Conservation (phyloP, 495 filamentous ascomycete genomes). For the Lasiosphaeria ovina region DNA sequence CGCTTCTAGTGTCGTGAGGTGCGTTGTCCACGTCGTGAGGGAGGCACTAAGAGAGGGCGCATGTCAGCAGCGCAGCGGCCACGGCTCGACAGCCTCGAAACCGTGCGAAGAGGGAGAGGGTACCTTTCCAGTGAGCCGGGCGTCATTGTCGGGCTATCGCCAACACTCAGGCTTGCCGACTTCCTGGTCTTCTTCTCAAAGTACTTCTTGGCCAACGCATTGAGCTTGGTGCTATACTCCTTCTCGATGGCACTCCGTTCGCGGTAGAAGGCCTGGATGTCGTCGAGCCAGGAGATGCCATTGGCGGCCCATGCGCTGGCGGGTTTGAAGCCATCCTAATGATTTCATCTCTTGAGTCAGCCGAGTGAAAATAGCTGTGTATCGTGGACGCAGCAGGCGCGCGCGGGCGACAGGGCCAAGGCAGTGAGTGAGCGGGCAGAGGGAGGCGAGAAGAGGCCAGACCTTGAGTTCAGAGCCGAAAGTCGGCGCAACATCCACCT, state of each 20-base stretch:
- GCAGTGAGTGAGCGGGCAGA: neutral
- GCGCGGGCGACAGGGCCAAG: neutral
- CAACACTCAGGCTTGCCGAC: constrained; percentile 83
- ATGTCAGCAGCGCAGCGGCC: constrained; percentile 13
- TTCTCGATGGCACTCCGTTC: constrained; percentile 93
- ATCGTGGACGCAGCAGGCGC: constrained; percentile 4
- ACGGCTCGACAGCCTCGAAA: neutral
- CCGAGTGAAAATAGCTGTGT: constrained; percentile 11
- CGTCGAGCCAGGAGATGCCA: constrained; percentile 92
- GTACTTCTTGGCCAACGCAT: constrained; percentile 86
- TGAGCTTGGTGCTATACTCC: constrained; percentile 88
- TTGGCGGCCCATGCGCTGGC: constrained; percentile 88
- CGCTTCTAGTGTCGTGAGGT: constrained; percentile 84
- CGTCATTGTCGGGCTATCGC: constrained; percentile 88
- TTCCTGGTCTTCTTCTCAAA: constrained; percentile 95
- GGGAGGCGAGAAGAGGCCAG: constrained; percentile 15
- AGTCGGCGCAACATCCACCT: constrained; percentile 68
- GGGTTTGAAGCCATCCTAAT: constrained; percentile 87
- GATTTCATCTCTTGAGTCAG: neutral
- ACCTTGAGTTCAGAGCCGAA: constrained; percentile 94
- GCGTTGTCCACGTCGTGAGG: constrained; percentile 93
- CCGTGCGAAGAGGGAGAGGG: constrained; percentile 7
- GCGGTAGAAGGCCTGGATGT: constrained; percentile 95
- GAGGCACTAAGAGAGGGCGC: constrained; percentile 60
- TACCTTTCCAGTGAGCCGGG: constrained; percentile 91